Base-by-base conservation (phyloP, 371 early-diverging fungal species). In the Mucor plumbeus region DNA sequence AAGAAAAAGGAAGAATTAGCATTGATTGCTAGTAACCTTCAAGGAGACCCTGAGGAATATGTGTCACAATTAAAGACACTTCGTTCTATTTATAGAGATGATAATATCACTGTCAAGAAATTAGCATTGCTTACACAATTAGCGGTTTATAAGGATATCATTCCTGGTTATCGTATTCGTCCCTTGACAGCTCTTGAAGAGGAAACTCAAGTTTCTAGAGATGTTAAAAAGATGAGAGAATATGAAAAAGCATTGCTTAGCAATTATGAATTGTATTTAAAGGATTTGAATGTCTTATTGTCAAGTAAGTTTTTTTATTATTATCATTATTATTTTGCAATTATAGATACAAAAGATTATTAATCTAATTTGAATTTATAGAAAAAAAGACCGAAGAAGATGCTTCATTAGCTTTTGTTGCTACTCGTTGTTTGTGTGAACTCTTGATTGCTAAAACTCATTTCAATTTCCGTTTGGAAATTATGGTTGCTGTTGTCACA, bases 141-240 rank as follows among this genome's bases (percentile, higher is more conserved):
- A 39, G 94, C 95, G 4, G 92, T 98, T 0, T 97, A 90, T 82
- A 88, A 91, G 66, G 98, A 98, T 77, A 94, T 98, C 71, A 85
- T 97, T 47, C 98, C 98, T 1, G 97, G 94, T 11, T 97, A 97
- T 81, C 90, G 95, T 60, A 97, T 97, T 67, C 93, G 98, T 40
- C 86, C 90, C 41, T 78, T 95, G 63, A 89, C 95, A 0, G 94
- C 91, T 43, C 82, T 87, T 67, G 97, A 97, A 77, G 83, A 89
- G 76, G 69, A 75, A 44, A 81, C 74, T 19, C 71, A 91, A 64
- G 94, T 97, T 1, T 91, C 95, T 38, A 95, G 93, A 76, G 97
- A 96, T 13, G 94, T 98, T 35, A 91, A 91, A 63, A 88, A 89
- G 74, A 77, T 94, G 68, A 90, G 97, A 40, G 85, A 92, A 36